phyloP scores from a whole-genome alignment of 306 rosid species.

The Prunus padus region DNA sequence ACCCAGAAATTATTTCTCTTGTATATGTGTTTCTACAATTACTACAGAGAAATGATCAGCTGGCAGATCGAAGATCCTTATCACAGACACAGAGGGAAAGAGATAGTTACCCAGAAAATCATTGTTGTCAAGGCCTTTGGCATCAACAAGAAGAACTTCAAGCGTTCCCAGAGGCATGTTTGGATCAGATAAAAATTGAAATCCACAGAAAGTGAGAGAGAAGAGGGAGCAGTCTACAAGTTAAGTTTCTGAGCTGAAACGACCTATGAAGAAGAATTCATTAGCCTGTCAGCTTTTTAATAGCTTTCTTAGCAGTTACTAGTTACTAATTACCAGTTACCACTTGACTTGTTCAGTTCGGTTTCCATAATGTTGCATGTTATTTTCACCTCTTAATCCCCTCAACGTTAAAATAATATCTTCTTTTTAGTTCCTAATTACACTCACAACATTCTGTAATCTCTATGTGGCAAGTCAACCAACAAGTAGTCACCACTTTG shows the following conservation, averaged over 20 bases:
- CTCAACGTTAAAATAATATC: background rate
- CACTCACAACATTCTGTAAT: too few species aligned
- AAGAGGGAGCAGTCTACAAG: background rate
- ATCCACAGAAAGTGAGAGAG: background rate
- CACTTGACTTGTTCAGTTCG: background rate
- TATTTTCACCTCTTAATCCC: background rate
- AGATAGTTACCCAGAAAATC: conserved; percentile 55
- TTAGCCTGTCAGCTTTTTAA: background rate
- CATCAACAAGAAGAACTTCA: conserved; percentile 62
- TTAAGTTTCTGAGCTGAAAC: background rate
- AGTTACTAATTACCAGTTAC: background rate
- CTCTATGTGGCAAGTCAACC: background rate
- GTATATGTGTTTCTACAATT: background rate
- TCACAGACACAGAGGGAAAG: background rate
- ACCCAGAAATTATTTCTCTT: background rate
- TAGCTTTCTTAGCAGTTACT: background rate
- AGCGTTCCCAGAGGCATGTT: conserved; percentile 74
- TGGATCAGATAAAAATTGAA: conserved; percentile 6
- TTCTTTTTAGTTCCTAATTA: background rate
- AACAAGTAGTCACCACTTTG: background rate
- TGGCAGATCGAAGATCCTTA: background rate
- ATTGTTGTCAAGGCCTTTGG: conserved; percentile 69
- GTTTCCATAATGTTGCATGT: background rate
- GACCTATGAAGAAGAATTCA: background rate
- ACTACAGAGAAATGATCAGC: background rate